Evolutionary conservation across 306 rosid genomes (phyloP), one percentile per base, ranked within the genome.

Genomic region (Quercus dentata): DNA sequence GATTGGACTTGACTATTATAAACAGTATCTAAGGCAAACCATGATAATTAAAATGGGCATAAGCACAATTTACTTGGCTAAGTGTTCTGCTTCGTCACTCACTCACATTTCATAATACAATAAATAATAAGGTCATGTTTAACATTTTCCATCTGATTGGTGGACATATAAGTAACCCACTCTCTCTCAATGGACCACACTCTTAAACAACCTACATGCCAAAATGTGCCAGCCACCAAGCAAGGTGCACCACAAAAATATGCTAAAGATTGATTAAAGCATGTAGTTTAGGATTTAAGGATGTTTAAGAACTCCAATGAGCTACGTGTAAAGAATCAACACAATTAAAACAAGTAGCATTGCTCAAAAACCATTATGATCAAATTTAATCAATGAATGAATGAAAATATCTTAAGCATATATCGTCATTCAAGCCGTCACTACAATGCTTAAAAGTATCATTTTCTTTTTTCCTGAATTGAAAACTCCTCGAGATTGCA

Each of bases 401-500:
- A 67, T 14, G 56, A 52, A 67, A 55, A 68, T 68, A 77, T 56
- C 69, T 28, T 17, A 15, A 55, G 25, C 9, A 31, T n/a, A 28
- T 23, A 28, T 56, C 79, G 77, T 80, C 85, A 77, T 17, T 69
- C 23, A 49, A 19, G 59, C 69, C 80, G 86, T 84, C 88, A 82
- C 55, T 18, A 15, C 44, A 19, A 46, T 7, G 19, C 27, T 18
- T 9, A 71, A 56, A 81, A 59, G 15, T 49, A 1, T 49, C 54
- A 0, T 3, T 7, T 41, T 41, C 0, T 9, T 13, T 46, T 21
- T 56, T 28, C 14, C 56, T 81, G 41, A 30, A 30, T 21, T 71
- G 56, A 23, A 74, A 74, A 71, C 61, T 86, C 84, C 94, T 89
- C 90, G 87, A 88, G 94, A 92, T 90, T 90, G 95, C 86, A 88